phyloP scores from a whole-genome alignment of 2,329 filamentous ascomycete genomes.

The Tolypocladium endophyticum region DNA sequence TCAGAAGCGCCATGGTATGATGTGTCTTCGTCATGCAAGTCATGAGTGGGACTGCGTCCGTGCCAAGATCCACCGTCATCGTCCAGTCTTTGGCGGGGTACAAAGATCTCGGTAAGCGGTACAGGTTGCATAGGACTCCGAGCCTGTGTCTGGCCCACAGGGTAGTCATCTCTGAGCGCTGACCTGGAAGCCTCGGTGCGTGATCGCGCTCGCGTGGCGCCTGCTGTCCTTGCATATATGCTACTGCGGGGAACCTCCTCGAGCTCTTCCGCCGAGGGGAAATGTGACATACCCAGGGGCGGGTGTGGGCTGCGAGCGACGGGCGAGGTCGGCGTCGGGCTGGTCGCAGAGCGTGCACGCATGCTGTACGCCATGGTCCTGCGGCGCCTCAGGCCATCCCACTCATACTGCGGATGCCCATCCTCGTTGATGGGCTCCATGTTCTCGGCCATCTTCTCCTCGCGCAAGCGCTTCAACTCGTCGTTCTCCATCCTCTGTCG shows the following conservation, averaged over 20 bases:
- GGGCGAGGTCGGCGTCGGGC: slow-evolving; percentile 16
- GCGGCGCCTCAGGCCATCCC: slow-evolving; percentile 79
- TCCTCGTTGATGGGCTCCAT: slow-evolving; percentile 71
- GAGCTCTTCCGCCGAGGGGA: slow-evolving; percentile 56
- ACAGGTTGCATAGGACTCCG: slow-evolving; percentile 51
- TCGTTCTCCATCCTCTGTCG: slow-evolving; percentile 70
- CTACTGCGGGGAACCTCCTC: slow-evolving; percentile 40
- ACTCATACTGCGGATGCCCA: slow-evolving; percentile 62
- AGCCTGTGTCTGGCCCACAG: slow-evolving; percentile 22
- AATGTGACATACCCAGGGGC: slow-evolving; percentile 70
- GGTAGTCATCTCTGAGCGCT: slow-evolving; percentile 23
- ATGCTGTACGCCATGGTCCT: slow-evolving; percentile 37
- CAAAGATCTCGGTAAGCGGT: slow-evolving; percentile 49
- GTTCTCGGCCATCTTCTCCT: slow-evolving; percentile 62
- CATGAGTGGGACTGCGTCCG: slow-evolving; percentile 27
- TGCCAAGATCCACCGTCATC: slow-evolving; percentile 31
- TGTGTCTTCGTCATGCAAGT: slow-evolving; percentile 34
- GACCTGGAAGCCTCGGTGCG: slow-evolving; percentile 21
- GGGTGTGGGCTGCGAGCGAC: slow-evolving; percentile 19
- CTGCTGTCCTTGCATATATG: slow-evolving; percentile 45
- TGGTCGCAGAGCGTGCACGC: slow-evolving; percentile 14
- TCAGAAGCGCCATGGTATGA: slow-evolving; percentile 38
- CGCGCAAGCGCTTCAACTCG: slow-evolving; percentile 67
- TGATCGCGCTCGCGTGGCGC: slow-evolving; percentile 33
- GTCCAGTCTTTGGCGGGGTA: slow-evolving; percentile 34